A percentile compares a stretch with the other conserved stretches of the same genome.
These are phyloP conservation scores for Camelina sativa DNA, from an alignment of 345 rosid species.

Conservation along the genomic window DNA sequence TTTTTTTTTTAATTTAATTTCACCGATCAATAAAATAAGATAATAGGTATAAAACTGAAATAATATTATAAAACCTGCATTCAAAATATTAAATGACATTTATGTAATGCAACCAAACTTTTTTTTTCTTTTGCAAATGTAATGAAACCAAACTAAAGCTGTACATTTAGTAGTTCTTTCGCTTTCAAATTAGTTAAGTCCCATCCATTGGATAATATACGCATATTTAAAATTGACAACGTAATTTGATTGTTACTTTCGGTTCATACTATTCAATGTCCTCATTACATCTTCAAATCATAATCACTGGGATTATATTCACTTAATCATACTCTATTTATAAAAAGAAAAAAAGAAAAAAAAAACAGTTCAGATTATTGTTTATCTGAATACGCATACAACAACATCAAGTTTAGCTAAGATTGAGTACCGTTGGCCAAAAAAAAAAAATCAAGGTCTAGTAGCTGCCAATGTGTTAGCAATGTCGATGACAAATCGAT, in stretches of 20 bases:
- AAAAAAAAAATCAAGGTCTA: constrained; percentile 1
- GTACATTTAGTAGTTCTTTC: no score
- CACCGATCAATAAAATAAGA: no score
- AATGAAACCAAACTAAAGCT: no score
- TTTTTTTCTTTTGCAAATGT: no score
- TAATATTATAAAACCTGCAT: no score
- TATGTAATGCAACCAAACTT: no score
- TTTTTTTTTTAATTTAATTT: no score
- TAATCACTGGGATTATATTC: background rate
- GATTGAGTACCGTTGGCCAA: no score
- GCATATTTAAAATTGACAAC: constrained; percentile 8
- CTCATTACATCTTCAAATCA: background rate
- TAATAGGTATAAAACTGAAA: no score
- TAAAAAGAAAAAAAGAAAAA: no score
- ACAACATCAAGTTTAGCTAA: background rate
- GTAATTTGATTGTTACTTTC: background rate
- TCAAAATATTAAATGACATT: no score
- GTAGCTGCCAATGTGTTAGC: constrained; percentile 40
- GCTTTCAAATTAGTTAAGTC: background rate
- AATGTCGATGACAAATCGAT: constrained; percentile 67
- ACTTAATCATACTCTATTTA: background rate
- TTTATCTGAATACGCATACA: background rate
- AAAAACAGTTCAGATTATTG: background rate
- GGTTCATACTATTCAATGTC: background rate
- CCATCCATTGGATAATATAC: background rate